A percentile compares a stretch with the other conserved stretches of the same genome.
phyloP scores from a whole-genome alignment of 495 filamentous ascomycete genomes.

The Penicillium arizonense region DNA sequence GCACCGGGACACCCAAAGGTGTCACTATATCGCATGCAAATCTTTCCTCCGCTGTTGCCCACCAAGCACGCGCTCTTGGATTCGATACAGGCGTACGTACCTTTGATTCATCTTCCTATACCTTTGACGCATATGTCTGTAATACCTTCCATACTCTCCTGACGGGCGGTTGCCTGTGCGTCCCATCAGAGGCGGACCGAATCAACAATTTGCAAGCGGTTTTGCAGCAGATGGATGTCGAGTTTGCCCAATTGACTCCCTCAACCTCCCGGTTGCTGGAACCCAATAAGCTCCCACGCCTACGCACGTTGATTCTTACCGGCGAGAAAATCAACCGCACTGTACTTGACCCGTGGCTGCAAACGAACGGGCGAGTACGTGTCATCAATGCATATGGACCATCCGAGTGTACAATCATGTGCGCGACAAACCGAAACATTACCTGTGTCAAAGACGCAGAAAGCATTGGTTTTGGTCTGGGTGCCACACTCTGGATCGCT shows the following conservation, averaged over 20 bases:
- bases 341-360: too few species aligned
- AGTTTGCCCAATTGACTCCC: constrained; percentile 22
- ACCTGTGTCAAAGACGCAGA: too few species aligned
- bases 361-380: too few species aligned
- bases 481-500: constrained; percentile 36
- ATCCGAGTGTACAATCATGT: constrained; percentile 18
- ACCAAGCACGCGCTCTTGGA: constrained; percentile 2
- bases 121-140: constrained; percentile 19
- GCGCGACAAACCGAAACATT: constrained; percentile 2
- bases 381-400: constrained; percentile 35
- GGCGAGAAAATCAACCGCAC: constrained; percentile 21
- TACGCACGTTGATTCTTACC: constrained; percentile 19
- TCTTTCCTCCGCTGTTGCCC: constrained; percentile 34
- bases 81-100: constrained; percentile 30
- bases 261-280: constrained; percentile 15
- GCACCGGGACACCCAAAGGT: constrained; percentile 77
- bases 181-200: constrained; percentile 14
- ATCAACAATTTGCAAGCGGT: constrained; percentile 15
- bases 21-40: constrained; percentile 71
- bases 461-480: constrained; percentile 24
- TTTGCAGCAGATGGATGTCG: constrained; percentile 18
- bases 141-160: constrained; percentile 21
- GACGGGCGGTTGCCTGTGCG: constrained; percentile 25
- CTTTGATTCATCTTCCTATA: constrained; percentile 18
- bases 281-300: constrained; percentile 11